phyloP scores from a whole-genome alignment of 208 protist species.

The Trypanosoma scelopori region DNA sequence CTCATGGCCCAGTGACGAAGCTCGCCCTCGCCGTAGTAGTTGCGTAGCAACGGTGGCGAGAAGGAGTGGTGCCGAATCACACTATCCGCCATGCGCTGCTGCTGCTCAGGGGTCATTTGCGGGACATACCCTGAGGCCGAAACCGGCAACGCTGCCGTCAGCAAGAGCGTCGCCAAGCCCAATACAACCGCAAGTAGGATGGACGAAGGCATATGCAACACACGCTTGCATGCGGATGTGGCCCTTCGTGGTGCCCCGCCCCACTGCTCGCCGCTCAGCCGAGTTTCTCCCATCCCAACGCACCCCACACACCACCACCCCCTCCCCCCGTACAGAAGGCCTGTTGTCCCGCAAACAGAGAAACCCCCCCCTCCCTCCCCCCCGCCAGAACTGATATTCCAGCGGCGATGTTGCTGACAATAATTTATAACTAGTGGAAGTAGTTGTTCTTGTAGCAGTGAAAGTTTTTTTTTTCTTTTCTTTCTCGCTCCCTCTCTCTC shows the following conservation, averaged over 20 bases:
- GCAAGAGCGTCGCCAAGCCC: not conserved
- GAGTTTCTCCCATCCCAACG: too few relatives aligned
- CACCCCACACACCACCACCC: too few relatives aligned
- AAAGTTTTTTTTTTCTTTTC: not conserved
- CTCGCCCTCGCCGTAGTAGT: conserved; percentile 75
- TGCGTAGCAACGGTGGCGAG: conserved; percentile 61
- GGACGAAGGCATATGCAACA: not conserved
- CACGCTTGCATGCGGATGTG: too few relatives aligned
- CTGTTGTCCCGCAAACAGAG: too few relatives aligned
- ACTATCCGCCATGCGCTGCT: conserved; percentile 37
- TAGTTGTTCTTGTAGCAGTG: not conserved
- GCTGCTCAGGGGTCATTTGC: conserved; percentile 35
- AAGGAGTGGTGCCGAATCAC: conserved; percentile 81
- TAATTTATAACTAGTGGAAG: too few relatives aligned
- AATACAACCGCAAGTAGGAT: not conserved
- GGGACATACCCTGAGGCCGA: not conserved
- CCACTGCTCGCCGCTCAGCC: too few relatives aligned
- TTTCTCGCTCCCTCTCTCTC: not conserved
- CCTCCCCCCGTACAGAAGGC: too few relatives aligned
- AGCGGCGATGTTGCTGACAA: too few relatives aligned
- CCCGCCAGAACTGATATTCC: too few relatives aligned
- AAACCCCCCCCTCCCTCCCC: too few relatives aligned
- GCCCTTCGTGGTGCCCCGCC: too few relatives aligned
- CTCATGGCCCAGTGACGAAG: conserved; percentile 76
- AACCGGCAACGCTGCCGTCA: not conserved